A percentile compares a stretch with the other conserved stretches of the same genome.
Evolutionary conservation across 192 early-diverging fungal genomes (phyloP).

Genomic region (Coemansia sp.): DNA sequence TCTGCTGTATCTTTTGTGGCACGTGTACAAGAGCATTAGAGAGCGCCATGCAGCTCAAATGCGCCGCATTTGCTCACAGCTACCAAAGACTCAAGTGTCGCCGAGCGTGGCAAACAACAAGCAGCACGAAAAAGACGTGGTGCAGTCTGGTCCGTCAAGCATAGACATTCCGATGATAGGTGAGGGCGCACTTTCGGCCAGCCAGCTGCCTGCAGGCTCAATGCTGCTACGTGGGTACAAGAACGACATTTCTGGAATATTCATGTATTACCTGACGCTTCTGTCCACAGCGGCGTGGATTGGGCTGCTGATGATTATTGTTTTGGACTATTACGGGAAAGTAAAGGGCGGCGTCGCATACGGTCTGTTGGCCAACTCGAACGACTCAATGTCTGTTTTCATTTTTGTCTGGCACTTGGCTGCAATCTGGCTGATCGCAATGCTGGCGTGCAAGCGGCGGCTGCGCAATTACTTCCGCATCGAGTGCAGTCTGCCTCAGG

Average conservation of each 20-base stretch:
- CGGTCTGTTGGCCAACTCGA: slow-evolving; percentile 8
- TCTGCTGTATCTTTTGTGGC: background rate
- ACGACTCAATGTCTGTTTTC: slow-evolving; percentile 50
- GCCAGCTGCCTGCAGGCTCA: slow-evolving; percentile 23
- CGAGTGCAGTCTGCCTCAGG: slow-evolving; percentile 44
- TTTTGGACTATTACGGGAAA: slow-evolving; percentile 73
- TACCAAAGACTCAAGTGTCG: background rate
- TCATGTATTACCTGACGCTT: slow-evolving; percentile 55
- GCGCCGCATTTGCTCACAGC: slow-evolving; percentile 28
- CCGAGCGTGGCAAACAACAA: background rate
- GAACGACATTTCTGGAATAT: slow-evolving; percentile 56
- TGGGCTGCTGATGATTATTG: slow-evolving; percentile 63
- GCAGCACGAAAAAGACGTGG: background rate
- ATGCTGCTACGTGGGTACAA: slow-evolving; percentile 67
- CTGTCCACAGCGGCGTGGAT: slow-evolving; percentile 64
- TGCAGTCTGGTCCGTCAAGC: slow-evolving; percentile 5
- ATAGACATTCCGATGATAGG: slow-evolving; percentile 5
- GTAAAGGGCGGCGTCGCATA: slow-evolving; percentile 56
- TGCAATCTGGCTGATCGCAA: slow-evolving; percentile 46
- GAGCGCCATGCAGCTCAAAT: background rate
- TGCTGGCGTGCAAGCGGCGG: slow-evolving; percentile 49
- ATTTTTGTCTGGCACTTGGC: slow-evolving; percentile 54
- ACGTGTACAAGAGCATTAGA: background rate
- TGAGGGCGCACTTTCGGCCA: background rate
- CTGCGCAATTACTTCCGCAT: slow-evolving; percentile 71